Base-by-base conservation (phyloP, 169 alveolate genomes). In the Babesia caballi region DNA sequence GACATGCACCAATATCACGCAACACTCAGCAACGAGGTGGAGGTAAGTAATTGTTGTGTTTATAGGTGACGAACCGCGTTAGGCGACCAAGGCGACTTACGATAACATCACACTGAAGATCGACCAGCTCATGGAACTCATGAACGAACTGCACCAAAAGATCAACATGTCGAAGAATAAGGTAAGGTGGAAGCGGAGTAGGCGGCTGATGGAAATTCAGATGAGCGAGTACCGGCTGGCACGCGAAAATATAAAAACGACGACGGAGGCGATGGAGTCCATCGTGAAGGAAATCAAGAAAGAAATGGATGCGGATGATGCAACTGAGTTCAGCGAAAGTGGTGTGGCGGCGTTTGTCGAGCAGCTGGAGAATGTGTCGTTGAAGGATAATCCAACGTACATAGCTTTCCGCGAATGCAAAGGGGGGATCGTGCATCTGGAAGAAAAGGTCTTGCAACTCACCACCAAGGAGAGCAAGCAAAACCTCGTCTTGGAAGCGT, bases 111-210 rank as follows among this genome's bases (percentile, higher is more conserved):
- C 54, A 38, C 69, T 17, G 12, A 35, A 38, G 7, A 32, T 59
- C 15, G 52, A 59, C n/a, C 52, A 28, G 56, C 61, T 46, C n/a
- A 35, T 67, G 66, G 78, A 67, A 4, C 40, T 11, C 27, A 53
- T 67, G 58, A 28, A 52, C n/a, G 67, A 14, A 35, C 66, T 67
- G 14, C 66, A 50, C 15, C 65, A 53, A 17, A 27, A 63, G 25
- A 28, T 63, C 21, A 35, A 44, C 21, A 17, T 47, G 12, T 8
- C 28, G 3, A 49, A 44, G n/a, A 30, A 27, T 27, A 27, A 42
- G 73, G 73, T 63, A 0, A 19, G 51, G 21, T 0, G 0, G 19
- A 0, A 8, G 3, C 15, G 14, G 9, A 8, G 11, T 12, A 11
- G 35, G 17, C 15, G 3, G 7, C 27, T 3, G 8, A 28, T 44